Evolutionary conservation across 176 grass and related monocot species (phyloP), one percentile per base, ranked within the genome.

Genomic region (Tillandsia leiboldiana): DNA sequence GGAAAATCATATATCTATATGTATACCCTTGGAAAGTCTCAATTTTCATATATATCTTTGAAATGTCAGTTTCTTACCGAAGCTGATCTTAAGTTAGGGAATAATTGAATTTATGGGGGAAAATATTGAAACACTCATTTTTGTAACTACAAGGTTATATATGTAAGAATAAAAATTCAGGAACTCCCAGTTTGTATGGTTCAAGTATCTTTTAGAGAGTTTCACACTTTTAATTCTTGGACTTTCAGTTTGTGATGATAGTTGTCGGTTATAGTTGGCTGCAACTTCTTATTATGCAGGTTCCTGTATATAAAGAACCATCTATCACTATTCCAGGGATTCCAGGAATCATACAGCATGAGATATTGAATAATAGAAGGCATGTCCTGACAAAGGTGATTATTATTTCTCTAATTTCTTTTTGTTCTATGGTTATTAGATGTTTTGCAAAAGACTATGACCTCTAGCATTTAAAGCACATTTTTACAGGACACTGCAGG

Each of bases 361-460:
- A 93, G 73, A 99, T 99, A 70, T 85, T 99, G 83, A 99, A 99
- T 77, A 90, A 99, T 26, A 87, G 89, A 64, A 99, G 94, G 73
- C 84, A 99, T 90, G 94, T 93, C 62, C 75, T 93, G 73, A 99
- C 94, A 51, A 93, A 99, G 94, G 94, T 99, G 73, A 82, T 64
- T 75, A 71, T 67, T 57, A 49, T 12, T 74, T 73, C 63, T 22
- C 22, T 59, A 70, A 48, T 71, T 51, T 68, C 50, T 48, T 8
- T 79, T 14, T 20, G 8, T 61, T 61, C 10, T 61, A 23, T 61
- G 22, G 9, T 61, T 18, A 9, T 8, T 1, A 9, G 22, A 61
- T n/a, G 22, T 22, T 7, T 18, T 15, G 56, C 7, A 14, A 18
- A 18, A n/a, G 5, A 57, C 11, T 12, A 67, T 67, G 11, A 9